A percentile compares a stretch with the other conserved stretches of the same genome.
Evolutionary conservation across 768 basidiomycete species (phyloP).

Genomic region (Calvatia gigantea): DNA sequence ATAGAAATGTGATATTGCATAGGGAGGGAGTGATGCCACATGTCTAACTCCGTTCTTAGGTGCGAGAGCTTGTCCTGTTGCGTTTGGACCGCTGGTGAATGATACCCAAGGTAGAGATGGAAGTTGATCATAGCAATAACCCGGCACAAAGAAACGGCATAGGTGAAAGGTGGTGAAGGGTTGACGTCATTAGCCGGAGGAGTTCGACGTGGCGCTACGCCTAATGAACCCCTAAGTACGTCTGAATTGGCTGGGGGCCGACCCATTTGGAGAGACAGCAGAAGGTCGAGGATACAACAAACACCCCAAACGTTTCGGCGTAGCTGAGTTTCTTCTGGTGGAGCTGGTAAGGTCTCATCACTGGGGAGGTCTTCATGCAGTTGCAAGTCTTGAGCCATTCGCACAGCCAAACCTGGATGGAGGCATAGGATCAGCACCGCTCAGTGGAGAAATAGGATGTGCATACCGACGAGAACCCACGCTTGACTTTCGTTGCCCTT

Average conservation of each 20-base stretch:
- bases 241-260: constrained; percentile 22
- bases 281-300: constrained; percentile 21
- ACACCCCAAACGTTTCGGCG: constrained; percentile 24
- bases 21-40: constrained; percentile 24
- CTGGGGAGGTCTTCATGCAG: constrained; percentile 12
- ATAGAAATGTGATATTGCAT: constrained; percentile 22
- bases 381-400: constrained; percentile 20
- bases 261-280: constrained; percentile 26
- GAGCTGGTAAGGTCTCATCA: not conserved
- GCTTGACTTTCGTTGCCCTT: constrained; percentile 25
- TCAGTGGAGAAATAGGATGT: not conserved
- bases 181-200: constrained; percentile 7
- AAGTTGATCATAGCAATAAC: constrained; percentile 26
- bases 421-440: not conserved
- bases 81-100: constrained; percentile 8
- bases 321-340: constrained; percentile 13
- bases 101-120: constrained; percentile 21
- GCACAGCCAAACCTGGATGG: constrained; percentile 18
- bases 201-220: not conserved
- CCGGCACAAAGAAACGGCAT: constrained; percentile 18
- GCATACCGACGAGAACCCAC: constrained; percentile 23
- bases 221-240: constrained; percentile 13
- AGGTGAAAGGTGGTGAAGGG: constrained; percentile 18
- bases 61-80: constrained; percentile 14
- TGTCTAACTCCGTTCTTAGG: constrained; percentile 20